Evolutionary conservation across 108 stramenopile genomes (phyloP).

Genomic region (Cylindrotheca fusiformis): DNA sequence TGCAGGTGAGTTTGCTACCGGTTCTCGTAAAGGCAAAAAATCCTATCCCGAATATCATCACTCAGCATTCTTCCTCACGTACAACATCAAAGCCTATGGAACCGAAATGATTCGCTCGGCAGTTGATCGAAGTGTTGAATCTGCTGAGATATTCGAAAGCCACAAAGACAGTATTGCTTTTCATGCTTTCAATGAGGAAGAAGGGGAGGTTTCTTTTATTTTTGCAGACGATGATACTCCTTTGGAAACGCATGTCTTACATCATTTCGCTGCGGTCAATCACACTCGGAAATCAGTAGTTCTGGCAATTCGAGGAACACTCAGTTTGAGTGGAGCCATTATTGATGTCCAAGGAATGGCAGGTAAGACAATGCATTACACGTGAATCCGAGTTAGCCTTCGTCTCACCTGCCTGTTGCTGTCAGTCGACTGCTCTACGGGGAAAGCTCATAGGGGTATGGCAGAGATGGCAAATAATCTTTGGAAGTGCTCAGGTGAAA

Average conservation of each 20-base stretch:
- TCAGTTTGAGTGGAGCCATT: conserved; percentile 32
- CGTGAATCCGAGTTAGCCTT: neutral
- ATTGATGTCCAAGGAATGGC: conserved; percentile 35
- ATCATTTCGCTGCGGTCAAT: conserved; percentile 46
- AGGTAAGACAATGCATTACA: conserved; percentile 7
- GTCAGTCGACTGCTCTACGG: conserved; percentile 32
- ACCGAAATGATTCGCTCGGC: neutral
- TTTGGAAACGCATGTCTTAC: conserved; percentile 6
- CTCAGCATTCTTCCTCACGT: no score
- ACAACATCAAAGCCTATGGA: no score
- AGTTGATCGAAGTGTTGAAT: neutral
- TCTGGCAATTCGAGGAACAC: conserved; percentile 53
- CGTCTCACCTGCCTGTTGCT: neutral
- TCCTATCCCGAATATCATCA: no score
- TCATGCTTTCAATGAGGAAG: neutral
- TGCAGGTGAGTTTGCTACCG: no score
- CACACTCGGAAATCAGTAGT: conserved; percentile 29
- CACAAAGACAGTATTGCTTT: neutral
- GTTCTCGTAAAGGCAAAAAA: no score
- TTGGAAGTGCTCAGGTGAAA: conserved; percentile 24
- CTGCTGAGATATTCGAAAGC: neutral
- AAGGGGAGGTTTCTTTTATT: neutral
- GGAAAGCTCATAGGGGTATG: conserved; percentile 47
- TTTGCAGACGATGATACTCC: neutral
- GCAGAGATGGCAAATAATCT: conserved; percentile 37